Conservation (phyloP, 495 filamentous ascomycete genomes). For the Neurospora sp. region DNA sequence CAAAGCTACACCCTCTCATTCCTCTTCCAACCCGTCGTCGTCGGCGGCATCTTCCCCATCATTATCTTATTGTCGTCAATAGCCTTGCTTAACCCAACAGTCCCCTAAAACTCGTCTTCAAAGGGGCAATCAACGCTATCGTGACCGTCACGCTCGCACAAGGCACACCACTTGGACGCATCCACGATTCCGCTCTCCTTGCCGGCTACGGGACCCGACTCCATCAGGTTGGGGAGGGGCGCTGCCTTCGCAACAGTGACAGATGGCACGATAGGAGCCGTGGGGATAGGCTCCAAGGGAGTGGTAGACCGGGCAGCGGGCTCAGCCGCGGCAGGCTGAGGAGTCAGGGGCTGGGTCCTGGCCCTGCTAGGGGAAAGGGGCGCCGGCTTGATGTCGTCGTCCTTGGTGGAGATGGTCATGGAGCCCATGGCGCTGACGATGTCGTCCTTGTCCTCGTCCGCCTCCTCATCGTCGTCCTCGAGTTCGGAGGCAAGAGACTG, state of each 20-base stretch:
- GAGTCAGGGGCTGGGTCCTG: constrained; percentile 33
- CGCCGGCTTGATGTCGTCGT: constrained; percentile 34
- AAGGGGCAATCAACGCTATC: constrained; percentile 92
- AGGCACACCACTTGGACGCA: constrained; percentile 86
- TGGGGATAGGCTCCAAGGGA: neutral
- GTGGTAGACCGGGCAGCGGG: constrained; percentile 4
- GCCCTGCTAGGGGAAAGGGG: constrained; percentile 42
- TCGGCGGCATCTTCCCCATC: neutral
- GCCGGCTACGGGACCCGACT: constrained; percentile 63
- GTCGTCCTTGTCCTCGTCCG: constrained; percentile 30
- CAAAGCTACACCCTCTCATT: neutral
- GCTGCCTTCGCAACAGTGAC: constrained; percentile 8
- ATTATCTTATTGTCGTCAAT: neutral
- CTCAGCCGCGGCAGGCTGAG: constrained; percentile 37
- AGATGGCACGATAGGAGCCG: neutral
- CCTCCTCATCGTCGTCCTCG: neutral
- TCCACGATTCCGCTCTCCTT: constrained; percentile 75
- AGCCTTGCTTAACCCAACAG: neutral
- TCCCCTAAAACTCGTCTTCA: constrained; percentile 60
- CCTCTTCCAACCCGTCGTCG: neutral
- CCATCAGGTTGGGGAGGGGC: constrained; percentile 51
- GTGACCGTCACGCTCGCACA: constrained; percentile 94
- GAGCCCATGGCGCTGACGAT: constrained; percentile 35
- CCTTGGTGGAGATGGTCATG: constrained; percentile 25
- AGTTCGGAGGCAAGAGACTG: constrained; percentile 4